phyloP scores from a whole-genome alignment of 345 rosid species.

The Conringia planisiliqua region DNA sequence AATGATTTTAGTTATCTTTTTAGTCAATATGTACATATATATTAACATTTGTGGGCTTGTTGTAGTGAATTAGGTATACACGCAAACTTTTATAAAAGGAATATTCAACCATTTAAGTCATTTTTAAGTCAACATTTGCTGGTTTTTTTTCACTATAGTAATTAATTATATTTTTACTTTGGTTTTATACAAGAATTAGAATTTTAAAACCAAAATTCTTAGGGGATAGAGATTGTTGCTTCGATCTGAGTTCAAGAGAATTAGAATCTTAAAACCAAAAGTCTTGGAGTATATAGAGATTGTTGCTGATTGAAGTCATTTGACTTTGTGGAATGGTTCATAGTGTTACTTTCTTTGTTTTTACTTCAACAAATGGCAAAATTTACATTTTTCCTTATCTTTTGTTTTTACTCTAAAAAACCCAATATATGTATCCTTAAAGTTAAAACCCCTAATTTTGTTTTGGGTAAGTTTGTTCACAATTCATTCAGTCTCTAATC shows the following conservation, averaged over 20 bases:
- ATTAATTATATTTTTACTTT: neutral
- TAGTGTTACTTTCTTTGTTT: neutral
- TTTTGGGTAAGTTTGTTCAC: neutral
- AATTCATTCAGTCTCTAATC: neutral
- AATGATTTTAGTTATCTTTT: neutral
- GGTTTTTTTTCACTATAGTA: neutral
- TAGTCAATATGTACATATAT: neutral
- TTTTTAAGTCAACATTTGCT: neutral
- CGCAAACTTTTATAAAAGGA: neutral
- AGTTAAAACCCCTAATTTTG: neutral
- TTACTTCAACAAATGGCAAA: neutral
- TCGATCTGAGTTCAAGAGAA: neutral
- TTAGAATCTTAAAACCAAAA: neutral
- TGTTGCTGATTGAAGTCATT: neutral
- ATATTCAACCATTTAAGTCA: neutral
- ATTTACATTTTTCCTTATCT: neutral
- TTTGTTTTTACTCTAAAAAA: neutral
- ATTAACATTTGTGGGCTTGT: neutral
- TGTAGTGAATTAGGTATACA: slow-evolving; percentile 23
- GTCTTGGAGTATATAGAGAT: neutral
- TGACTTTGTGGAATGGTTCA: neutral
- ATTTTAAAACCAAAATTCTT: neutral
- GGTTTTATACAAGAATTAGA: neutral
- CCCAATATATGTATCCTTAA: neutral
- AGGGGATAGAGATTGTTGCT: neutral